Conservation (phyloP, 768 basidiomycete species). For the Suillus variegatus region DNA sequence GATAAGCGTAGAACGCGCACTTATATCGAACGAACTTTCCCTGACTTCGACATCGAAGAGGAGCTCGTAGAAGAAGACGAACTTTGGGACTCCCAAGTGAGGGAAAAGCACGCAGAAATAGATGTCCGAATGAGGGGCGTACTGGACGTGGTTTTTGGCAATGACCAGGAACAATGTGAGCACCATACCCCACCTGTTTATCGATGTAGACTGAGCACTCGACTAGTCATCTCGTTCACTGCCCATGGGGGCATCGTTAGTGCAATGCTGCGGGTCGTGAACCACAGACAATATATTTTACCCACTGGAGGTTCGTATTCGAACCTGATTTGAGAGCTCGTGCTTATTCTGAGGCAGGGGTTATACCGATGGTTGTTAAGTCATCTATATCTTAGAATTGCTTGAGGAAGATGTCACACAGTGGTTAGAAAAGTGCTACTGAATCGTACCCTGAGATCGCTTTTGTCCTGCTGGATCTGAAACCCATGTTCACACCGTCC, state of each 20-base stretch:
- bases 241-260: constrained; percentile 66
- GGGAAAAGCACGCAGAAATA: constrained; percentile 54
- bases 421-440: background rate
- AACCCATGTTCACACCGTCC: background rate
- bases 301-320: constrained; percentile 61
- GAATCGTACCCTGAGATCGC: background rate
- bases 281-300: constrained; percentile 45
- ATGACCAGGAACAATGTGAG: constrained; percentile 50
- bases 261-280: constrained; percentile 51
- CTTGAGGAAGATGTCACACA: background rate
- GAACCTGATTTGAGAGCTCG: background rate
- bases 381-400: constrained; percentile 3
- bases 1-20: constrained; percentile 58
- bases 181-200: constrained; percentile 8
- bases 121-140: constrained; percentile 49
- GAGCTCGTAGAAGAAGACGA: constrained; percentile 65
- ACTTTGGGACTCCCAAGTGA: constrained; percentile 53
- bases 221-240: constrained; percentile 64
- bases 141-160: constrained; percentile 55
- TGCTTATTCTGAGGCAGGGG: constrained; percentile 20
- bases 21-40: constrained; percentile 49
- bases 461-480: background rate
- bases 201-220: background rate
- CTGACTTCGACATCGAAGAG: constrained; percentile 53
- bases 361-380: constrained; percentile 27